phyloP scores from a whole-genome alignment of 148 eudicot species.

The Cornus kousa region DNA sequence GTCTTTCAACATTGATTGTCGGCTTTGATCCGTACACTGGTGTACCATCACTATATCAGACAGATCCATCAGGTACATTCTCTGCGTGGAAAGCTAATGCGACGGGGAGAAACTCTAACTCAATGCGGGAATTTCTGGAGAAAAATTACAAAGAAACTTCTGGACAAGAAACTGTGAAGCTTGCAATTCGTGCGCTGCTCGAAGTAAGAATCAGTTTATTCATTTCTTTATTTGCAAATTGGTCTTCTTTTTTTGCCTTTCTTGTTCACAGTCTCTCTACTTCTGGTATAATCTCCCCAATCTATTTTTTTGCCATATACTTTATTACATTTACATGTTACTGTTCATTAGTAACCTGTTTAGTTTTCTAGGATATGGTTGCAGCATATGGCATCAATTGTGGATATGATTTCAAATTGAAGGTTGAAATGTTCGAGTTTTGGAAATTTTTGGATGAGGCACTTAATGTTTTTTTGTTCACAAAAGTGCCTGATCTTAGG shows the following conservation, averaged over 20 bases:
- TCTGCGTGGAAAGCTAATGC: conserved; percentile 99
- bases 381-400: no score
- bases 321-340: no score
- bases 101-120: conserved; percentile 96
- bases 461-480: no score
- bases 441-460: no score
- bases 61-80: conserved; percentile 99
- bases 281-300: no score
- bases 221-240: neutral
- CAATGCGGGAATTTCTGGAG: conserved; percentile 85
- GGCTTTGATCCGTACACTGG: conserved; percentile 91
- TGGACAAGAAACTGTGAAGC: conserved; percentile 88
- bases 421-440: no score
- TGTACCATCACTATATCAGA: conserved; percentile 87
- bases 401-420: no score
- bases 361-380: no score
- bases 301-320: no score
- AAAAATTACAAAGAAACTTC: conserved; percentile 96
- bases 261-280: neutral
- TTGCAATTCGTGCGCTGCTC: conserved; percentile 92
- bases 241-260: neutral
- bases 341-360: no score
- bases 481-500: no score
- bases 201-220: conserved; percentile 50
- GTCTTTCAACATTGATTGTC: conserved; percentile 96